Conservation (phyloP, 495 filamentous ascomycete genomes). For the Lineolata rhizophorae region DNA sequence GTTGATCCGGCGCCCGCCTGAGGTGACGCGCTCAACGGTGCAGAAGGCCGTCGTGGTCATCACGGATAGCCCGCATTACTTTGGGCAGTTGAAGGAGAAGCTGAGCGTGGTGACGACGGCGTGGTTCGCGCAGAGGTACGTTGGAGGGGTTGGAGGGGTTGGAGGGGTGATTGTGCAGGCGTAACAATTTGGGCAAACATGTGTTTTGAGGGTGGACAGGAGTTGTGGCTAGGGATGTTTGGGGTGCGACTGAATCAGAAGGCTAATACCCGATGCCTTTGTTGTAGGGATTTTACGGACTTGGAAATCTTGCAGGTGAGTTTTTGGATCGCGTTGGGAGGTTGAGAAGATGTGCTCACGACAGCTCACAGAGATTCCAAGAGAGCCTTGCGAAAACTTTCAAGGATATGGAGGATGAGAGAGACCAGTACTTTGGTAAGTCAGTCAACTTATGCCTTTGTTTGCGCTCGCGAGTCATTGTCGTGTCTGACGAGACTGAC, state of each 20-base stretch:
- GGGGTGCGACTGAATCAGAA: no score
- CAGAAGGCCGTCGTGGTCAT: constrained; percentile 98
- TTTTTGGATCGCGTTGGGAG: not conserved
- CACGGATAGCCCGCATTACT: constrained; percentile 42
- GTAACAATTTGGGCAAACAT: not conserved
- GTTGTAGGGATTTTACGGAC: constrained; percentile 43
- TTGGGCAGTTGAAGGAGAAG: constrained; percentile 43
- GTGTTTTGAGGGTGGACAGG: constrained; percentile 8
- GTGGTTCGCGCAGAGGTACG: constrained; percentile 91
- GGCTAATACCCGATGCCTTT: no score
- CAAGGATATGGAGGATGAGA: constrained; percentile 43
- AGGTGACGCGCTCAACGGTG: constrained; percentile 87
- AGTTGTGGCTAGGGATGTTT: constrained; percentile 1
- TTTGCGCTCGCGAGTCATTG: not conserved
- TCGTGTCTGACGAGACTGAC: constrained; percentile 7
- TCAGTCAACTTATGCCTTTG: not conserved
- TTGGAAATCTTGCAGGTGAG: constrained; percentile 45
- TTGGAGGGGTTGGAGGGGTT: no score
- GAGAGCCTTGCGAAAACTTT: constrained; percentile 57
- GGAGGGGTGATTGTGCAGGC: constrained; percentile 1
- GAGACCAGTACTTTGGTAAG: constrained; percentile 71
- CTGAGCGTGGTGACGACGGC: constrained; percentile 75
- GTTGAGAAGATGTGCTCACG: not conserved
- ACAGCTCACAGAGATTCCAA: constrained; percentile 54
- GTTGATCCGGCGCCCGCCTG: constrained; percentile 54